Evolutionary conservation across 345 rosid genomes (phyloP).

Genomic region (Gossypium bickii): DNA sequence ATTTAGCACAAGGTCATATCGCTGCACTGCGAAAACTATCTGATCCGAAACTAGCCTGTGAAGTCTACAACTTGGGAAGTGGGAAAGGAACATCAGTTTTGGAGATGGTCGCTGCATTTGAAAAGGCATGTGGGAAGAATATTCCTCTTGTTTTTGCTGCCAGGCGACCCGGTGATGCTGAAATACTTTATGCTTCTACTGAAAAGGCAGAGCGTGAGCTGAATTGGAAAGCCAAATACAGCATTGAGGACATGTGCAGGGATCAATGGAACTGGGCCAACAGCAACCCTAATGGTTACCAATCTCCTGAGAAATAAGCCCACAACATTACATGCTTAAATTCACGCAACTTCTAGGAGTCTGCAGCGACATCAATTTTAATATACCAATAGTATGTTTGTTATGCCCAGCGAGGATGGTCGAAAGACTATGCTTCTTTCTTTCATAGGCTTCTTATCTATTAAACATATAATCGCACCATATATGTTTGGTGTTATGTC

Average conservation of each 20-base stretch:
- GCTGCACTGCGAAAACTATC: constrained; percentile 72
- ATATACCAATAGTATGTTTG: no score
- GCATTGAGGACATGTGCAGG: constrained; percentile 84
- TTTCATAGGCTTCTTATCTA: no score
- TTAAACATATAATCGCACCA: no score
- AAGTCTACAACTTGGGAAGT: constrained; percentile 89
- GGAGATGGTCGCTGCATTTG: constrained; percentile 88
- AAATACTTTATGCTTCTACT: constrained; percentile 81
- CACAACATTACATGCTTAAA: no score
- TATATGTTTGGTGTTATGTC: no score
- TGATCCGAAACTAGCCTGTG: constrained; percentile 70
- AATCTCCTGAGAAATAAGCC: constrained; percentile 28
- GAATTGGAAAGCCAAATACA: constrained; percentile 82
- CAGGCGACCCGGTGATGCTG: constrained; percentile 81
- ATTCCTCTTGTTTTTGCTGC: constrained; percentile 70
- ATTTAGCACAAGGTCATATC: constrained; percentile 89
- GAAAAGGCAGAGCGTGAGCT: constrained; percentile 67
- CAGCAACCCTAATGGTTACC: constrained; percentile 84
- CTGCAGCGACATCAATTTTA: no score
- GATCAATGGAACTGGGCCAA: constrained; percentile 95
- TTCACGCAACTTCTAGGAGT: no score
- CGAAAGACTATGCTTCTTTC: no score
- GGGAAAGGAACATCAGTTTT: constrained; percentile 95
- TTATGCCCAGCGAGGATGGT: no score
- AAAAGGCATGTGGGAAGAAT: constrained; percentile 88